Conservation (phyloP, 2,329 filamentous ascomycete genomes). For the Allantophomopsis cytisporea region DNA sequence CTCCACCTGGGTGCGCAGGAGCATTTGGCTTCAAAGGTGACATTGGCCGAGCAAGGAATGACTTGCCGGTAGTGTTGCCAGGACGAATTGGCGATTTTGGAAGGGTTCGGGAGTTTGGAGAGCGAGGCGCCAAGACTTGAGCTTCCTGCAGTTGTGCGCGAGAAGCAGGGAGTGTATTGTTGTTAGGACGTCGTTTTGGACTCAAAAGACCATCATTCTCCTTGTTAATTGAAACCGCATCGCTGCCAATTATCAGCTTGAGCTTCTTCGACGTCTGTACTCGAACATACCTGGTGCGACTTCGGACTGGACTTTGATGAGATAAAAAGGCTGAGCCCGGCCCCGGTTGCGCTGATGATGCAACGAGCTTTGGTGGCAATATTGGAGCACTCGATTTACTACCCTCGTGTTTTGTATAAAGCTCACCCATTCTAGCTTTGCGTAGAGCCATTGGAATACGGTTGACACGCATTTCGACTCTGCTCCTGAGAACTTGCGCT, state of each 20-base stretch:
- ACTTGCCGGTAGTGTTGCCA: constrained; percentile 36
- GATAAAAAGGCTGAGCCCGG: too few species aligned
- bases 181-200: constrained; percentile 49
- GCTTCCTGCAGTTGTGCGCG: constrained; percentile 29
- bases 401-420: constrained; percentile 25
- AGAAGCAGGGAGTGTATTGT: constrained; percentile 22
- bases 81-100: constrained; percentile 13
- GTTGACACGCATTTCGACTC: constrained; percentile 87
- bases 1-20: constrained; percentile 15
- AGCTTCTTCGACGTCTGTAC: too few species aligned
- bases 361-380: neutral
- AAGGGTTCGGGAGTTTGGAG: constrained; percentile 55
- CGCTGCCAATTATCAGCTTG: constrained; percentile 26
- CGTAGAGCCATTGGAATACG: constrained; percentile 73
- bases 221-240: constrained; percentile 57
- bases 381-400: constrained; percentile 9
- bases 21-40: constrained; percentile 45
- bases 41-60: constrained; percentile 40
- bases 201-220: constrained; percentile 58
- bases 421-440: constrained; percentile 69
- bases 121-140: constrained; percentile 68
- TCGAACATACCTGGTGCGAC: too few species aligned
- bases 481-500: constrained; percentile 69
- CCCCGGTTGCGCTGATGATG: too few species aligned
- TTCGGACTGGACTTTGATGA: too few species aligned